Conservation (phyloP, 2,329 filamentous ascomycete species). For the Bipolaris gigantea region DNA sequence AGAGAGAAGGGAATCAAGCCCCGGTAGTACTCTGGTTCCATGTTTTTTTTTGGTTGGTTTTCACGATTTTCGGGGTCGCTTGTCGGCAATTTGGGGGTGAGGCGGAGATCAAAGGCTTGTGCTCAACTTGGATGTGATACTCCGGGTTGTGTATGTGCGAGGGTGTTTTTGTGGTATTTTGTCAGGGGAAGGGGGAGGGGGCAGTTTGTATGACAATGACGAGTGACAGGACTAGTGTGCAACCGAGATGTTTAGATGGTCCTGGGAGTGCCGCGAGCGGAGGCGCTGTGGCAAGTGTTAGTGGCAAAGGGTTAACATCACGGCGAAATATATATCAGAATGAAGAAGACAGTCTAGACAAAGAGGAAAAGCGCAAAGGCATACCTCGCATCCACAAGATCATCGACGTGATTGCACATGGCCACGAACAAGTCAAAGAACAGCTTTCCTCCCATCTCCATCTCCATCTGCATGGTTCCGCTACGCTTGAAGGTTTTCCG, state of each 20-base stretch:
- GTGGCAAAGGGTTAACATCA: constrained; percentile 12
- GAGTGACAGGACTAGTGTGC: constrained; percentile 13
- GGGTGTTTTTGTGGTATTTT: constrained; percentile 5
- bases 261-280: constrained; percentile 31
- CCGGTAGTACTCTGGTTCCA: constrained; percentile 19
- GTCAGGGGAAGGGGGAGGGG: no score
- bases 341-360: background rate
- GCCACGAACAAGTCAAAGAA: constrained; percentile 99
- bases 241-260: constrained; percentile 27
- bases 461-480: constrained; percentile 98
- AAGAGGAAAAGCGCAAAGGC: constrained; percentile 28
- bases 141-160: constrained; percentile 16
- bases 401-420: constrained; percentile 97
- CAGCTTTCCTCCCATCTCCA: constrained; percentile 91
- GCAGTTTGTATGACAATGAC: constrained; percentile 20
- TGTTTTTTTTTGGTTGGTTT: constrained; percentile 38
- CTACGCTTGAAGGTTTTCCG: constrained; percentile 97
- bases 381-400: constrained; percentile 80
- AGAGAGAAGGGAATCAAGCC: constrained; percentile 33
- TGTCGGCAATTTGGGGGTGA: constrained; percentile 28
- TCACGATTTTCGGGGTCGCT: constrained; percentile 25
- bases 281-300: constrained; percentile 20
- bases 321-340: background rate
- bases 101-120: constrained; percentile 8
- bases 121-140: constrained; percentile 17